These are phyloP conservation scores for Striga asiatica DNA, from an alignment of 257 asterid species.

Conservation along the genomic window DNA sequence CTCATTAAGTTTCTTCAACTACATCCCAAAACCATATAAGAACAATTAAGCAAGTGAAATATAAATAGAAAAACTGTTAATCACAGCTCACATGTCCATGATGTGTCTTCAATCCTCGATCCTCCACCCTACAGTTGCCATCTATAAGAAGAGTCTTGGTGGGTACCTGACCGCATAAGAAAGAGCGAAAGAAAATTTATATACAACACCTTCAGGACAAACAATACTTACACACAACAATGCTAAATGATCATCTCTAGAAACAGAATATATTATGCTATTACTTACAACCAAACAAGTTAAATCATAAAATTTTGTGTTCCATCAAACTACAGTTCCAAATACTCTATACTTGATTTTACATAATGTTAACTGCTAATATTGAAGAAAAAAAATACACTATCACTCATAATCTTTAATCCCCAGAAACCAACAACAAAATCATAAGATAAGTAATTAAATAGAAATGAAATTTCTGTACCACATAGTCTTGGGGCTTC, in stretches of 20 bases:
- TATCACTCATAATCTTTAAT: constrained; percentile 1
- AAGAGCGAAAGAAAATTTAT: constrained; percentile 7
- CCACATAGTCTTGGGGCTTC: constrained; percentile 92
- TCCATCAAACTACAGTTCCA: constrained; percentile 12
- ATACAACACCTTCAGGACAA: background rate
- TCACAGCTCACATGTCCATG: constrained; percentile 89
- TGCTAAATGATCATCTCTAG: background rate
- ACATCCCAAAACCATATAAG: constrained; percentile 11
- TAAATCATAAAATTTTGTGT: constrained; percentile 9
- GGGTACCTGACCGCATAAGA: constrained; percentile 51
- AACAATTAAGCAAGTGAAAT: constrained; percentile 1
- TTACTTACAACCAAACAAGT: constrained; percentile 12
- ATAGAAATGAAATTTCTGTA: constrained; percentile 20
- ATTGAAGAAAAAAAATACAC: background rate
- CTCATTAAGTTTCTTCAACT: background rate
- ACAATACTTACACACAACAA: background rate
- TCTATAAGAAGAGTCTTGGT: constrained; percentile 85
- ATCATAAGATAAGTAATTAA: background rate
- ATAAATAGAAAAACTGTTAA: constrained; percentile 7
- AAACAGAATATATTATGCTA: background rate
- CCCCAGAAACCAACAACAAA: constrained; percentile 1
- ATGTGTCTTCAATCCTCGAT: constrained; percentile 93
- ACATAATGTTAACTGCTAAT: no score
- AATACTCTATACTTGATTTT: no score
- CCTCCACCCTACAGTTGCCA: constrained; percentile 98